Evolutionary conservation across 768 basidiomycete species (phyloP), one percentile per base, ranked within the genome.

Genomic region (Mycena capillaripes): DNA sequence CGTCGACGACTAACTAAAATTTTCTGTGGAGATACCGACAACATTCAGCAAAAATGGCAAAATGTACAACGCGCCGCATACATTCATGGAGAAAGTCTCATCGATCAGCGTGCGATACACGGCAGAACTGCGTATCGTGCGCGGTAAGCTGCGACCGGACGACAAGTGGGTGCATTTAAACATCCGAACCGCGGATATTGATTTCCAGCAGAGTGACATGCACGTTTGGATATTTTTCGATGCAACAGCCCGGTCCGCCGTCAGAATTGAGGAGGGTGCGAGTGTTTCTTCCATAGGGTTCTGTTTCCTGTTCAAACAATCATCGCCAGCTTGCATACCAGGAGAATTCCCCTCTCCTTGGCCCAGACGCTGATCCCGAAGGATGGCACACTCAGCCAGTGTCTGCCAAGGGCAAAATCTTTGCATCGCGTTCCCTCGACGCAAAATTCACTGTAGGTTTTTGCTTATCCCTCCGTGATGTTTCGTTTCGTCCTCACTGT

Each of bases 61-160:
- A 29, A 61, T 64, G 5, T 73, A 29, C 25, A 27, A 23, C 14
- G 50, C 64, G 2, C 69, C 73, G 1, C 73, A 74, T 27, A 63
- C 65, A 40, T 74, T 70, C 30, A 9, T 44, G 44, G 64, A 74
- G 6, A 52, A 40, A 4, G 30, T 59, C 29, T 59, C 73, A 9
- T 19, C 29, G 10, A 64, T 70, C 25, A 57, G 59, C 16, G 34
- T 74, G 2, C 50, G 44, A 12, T 70, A 74, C 44, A 58, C 65
- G 0, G 59, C 44, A 10, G 69, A 74, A 12, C 53, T 74, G 27
- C 69, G 73, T 0, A 50, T 74, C 3, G 60, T 70, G 11, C 73
- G 73, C 8, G 73, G 69, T 34, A 74, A 74, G 32, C 65, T 70
- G 8, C 64, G 73, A 16, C 48, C 52, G n/a, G 73, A 74, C 55